phyloP scores from a whole-genome alignment of 768 basidiomycete species.

The Floccularia luteovirens region DNA sequence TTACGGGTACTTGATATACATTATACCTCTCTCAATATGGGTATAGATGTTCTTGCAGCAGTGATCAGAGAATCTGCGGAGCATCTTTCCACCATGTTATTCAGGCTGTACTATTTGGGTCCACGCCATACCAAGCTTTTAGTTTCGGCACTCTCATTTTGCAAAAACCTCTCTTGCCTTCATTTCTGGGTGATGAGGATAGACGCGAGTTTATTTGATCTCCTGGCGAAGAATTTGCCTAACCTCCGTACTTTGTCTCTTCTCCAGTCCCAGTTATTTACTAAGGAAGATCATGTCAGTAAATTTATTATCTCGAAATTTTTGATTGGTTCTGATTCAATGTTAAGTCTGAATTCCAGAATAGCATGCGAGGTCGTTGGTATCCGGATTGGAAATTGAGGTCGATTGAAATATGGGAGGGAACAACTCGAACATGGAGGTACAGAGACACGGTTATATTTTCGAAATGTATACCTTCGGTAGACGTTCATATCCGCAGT shows the following conservation, averaged over 20 bases:
- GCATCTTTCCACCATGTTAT: conserved; percentile 21
- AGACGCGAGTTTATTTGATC: conserved; percentile 23
- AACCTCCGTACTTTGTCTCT: conserved; percentile 20
- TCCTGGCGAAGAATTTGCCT: conserved; percentile 21
- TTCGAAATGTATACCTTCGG: conserved; percentile 19
- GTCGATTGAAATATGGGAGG: conserved; percentile 28
- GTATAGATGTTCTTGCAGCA: conserved; percentile 27
- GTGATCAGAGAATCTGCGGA: conserved; percentile 19
- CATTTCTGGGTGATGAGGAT: conserved; percentile 25
- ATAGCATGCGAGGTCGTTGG: conserved; percentile 16
- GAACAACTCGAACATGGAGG: conserved; percentile 22
- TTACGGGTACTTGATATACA: conserved; percentile 31
- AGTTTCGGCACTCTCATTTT: conserved; percentile 14
- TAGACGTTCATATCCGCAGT: conserved; percentile 31
- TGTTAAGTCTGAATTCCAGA: conserved; percentile 16
- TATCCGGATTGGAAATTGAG: conserved; percentile 26
- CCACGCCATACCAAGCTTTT: conserved; percentile 20
- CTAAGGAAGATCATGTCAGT: conserved; percentile 5
- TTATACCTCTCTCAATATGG: conserved; percentile 24
- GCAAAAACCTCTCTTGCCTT: conserved; percentile 17
- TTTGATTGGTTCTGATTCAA: conserved; percentile 2
- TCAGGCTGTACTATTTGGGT: conserved; percentile 32
- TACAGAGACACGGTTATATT: conserved; percentile 25
- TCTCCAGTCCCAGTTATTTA: conserved; percentile 9
- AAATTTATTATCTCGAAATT: conserved; percentile 2